phyloP scores from a whole-genome alignment of 1,139 yeast genomes.

The Taphrina communis region DNA sequence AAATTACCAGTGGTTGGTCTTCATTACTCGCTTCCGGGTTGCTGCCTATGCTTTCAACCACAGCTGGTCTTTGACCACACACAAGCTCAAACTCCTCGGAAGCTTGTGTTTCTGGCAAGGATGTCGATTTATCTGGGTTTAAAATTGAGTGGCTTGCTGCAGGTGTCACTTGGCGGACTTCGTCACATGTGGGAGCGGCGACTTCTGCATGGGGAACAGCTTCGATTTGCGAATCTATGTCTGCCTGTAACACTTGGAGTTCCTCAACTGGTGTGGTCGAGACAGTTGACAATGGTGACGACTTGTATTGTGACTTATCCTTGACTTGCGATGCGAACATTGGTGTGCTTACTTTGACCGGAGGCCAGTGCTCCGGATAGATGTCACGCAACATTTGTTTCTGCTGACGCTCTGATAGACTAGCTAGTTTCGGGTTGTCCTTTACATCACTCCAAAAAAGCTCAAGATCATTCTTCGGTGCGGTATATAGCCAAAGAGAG shows the following conservation, averaged over 20 bases:
- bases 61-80: background rate
- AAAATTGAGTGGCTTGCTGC: background rate
- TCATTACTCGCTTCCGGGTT: background rate
- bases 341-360: background rate
- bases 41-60: background rate
- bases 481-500: background rate
- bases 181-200: background rate
- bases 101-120: background rate
- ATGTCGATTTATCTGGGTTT: background rate
- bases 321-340: background rate
- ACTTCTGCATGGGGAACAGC: background rate
- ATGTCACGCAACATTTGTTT: background rate
- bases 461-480: background rate
- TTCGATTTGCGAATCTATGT: background rate
- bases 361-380: constrained; percentile 4
- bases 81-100: background rate
- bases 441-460: background rate
- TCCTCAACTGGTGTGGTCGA: background rate
- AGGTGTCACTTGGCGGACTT: background rate
- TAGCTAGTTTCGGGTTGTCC: background rate
- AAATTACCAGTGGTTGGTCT: background rate
- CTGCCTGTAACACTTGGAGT: background rate
- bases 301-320: background rate
- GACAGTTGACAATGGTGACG: background rate
- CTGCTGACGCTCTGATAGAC: background rate